Base-by-base conservation (phyloP, 1,284 basidiomycete species). In the Veloboletus limbatus region DNA sequence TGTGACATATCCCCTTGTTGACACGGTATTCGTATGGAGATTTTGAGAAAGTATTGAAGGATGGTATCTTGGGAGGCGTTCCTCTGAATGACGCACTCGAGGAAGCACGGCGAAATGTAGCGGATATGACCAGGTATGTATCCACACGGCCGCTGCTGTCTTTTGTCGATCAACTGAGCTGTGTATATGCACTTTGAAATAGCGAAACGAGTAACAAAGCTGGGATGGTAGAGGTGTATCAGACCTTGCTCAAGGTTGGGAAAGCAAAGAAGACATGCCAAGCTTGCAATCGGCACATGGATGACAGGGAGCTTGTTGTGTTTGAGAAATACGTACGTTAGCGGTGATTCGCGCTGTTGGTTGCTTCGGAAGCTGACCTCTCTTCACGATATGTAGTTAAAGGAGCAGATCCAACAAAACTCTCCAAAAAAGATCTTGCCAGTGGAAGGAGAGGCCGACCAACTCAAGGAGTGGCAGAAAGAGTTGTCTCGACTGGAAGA, bases 251-350 rank as follows among this genome's bases (percentile, higher is more conserved):
- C 9, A 69, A 73, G 18, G 66, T 70, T 1, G 89, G 85, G 16
- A 79, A 80, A 60, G 68, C 73, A 26, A 78, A 82, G 53, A 82
- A 88, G 54, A 71, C 75, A 3, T 98, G 95, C 58, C 72, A 80
- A 17, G 82, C 84, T 4, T 97, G 95, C 63, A 80, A 82, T 53
- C 80, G 94, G 6, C 72, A 71, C 22, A 72, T 97, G 59, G 71
- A 78, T 16, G 74, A 78, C 25, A 65, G 72, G 8, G 92, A 95
- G 49, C 63, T 85, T 33, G 63, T 62, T 2, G 69, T 72, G 1
- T 88, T 89, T 51, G 83, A 90, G 64, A 76, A 76, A 68, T 79
- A 79, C 52, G 90, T 90, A 45, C 28, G 79, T 49, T 21, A 20
- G 20, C 13, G 20, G 30, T 8, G 8, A 27, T 17, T 18, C 40